phyloP scores from a whole-genome alignment of 495 filamentous ascomycete species.

The Hypoxylon lienhwacheense region DNA sequence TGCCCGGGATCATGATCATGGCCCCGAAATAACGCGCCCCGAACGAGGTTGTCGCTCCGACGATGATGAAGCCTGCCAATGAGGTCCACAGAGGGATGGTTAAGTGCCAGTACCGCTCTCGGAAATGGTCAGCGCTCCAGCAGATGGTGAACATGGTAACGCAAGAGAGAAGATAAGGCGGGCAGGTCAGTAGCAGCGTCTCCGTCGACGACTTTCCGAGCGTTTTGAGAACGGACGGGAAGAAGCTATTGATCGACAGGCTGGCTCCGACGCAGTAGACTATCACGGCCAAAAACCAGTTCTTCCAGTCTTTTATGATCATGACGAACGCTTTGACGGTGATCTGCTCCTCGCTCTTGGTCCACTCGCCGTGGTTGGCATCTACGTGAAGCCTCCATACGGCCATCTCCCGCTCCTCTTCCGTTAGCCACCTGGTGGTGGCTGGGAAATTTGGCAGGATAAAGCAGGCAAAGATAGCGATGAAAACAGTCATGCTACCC shows the following conservation, averaged over 20 bases:
- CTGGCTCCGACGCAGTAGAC: slow-evolving; percentile 37
- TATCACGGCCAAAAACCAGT: slow-evolving; percentile 45
- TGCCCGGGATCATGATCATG: no score
- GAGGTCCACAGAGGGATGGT: slow-evolving; percentile 41
- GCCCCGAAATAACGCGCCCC: slow-evolving; percentile 47
- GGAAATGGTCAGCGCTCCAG: slow-evolving; percentile 45
- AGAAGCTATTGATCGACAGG: slow-evolving; percentile 45
- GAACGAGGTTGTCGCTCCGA: slow-evolving; percentile 41
- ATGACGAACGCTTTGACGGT: slow-evolving; percentile 37
- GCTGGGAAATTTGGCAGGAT: slow-evolving; percentile 40
- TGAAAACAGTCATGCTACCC: no score
- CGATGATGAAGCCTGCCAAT: slow-evolving; percentile 48
- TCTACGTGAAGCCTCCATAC: no score
- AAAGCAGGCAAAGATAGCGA: no score
- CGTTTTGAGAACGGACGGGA: slow-evolving; percentile 47
- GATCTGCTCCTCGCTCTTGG: slow-evolving; percentile 34
- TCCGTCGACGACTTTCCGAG: slow-evolving; percentile 48
- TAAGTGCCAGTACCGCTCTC: slow-evolving; percentile 55
- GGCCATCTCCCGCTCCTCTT: slow-evolving; percentile 33
- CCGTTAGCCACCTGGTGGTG: slow-evolving; percentile 34
- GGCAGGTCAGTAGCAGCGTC: slow-evolving; percentile 48
- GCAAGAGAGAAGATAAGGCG: slow-evolving; percentile 49
- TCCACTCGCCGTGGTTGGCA: slow-evolving; percentile 35
- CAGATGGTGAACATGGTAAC: slow-evolving; percentile 39
- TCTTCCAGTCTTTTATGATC: slow-evolving; percentile 32